Base-by-base conservation (phyloP, 2,329 filamentous ascomycete species). In the Penicillium sumatraense region DNA sequence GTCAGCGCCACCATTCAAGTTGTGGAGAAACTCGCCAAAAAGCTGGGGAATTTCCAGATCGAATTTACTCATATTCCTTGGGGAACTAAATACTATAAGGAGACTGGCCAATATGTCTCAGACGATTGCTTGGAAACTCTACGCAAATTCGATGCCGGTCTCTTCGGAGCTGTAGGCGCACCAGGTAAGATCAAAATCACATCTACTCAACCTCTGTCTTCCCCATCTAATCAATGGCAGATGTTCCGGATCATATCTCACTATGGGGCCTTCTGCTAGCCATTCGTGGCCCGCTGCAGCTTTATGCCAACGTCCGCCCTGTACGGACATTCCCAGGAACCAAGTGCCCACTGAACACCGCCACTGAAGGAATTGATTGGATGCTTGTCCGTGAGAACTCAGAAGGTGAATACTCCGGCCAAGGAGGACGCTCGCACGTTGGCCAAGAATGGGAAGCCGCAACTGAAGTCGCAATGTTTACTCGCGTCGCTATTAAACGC, bases 91-190 rank as follows among this genome's bases (percentile, higher is more conserved):
- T 68, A 70, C 49, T 85, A 81, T 66, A 73, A 80, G 42, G 72
- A 82, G 56, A 72, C 80, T 33, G 81, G 81, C 42, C 78, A 75
- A 72, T 84, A 84, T 65, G 79, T 83, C 67, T 79, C 81, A 0
- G 73, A 76, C 3, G 81, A 82, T 59, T 79, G 77, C 8, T 73
- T 83, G 47, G 75, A 80, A 21, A 77, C 79, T 23, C 65, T 85
- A 26, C 79, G 78, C 45, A 77, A 78, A 51, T 79, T 79, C 60
- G 80, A 84, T 65, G 81, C 82, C 2, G 79, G 84, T 24, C 78
- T 86, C 52, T 86, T 87, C 58, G 84, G 84, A 10, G 82, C 83
- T 2, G 84, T 86, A 2, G 84, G 84, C 14, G 83, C 78, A 65
- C 83, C 83, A 49, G 76, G 80, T 81, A 73, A 26, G 67, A 13